Evolutionary conservation across 768 basidiomycete species (phyloP), one percentile per base, ranked within the genome.

Genomic region (Strobilomyces confusus): DNA sequence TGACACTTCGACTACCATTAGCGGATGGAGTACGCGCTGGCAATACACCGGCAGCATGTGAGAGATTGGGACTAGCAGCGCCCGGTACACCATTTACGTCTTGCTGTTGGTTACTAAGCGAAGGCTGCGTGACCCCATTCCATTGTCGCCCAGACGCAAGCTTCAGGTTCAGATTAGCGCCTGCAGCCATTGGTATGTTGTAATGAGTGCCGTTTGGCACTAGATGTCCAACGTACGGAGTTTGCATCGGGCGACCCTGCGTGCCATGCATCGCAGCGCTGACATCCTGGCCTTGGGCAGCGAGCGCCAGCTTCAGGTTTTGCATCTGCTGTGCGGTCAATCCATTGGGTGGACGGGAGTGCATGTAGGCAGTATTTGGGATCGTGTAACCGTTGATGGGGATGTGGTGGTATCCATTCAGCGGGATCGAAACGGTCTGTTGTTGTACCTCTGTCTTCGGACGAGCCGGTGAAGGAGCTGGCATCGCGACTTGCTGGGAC

Each of bases 321-420:
- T 84, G 82, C 65, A 86, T 71, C 60, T 86, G 83, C 55, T 86
- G 85, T 19, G 72, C 54, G 32, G 74, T 80, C 43, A 86, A 64
- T 2, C 72, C 71, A 41, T 71, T 73, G 5, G 69, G 69, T 43
- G 72, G 75, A 47, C 70, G 72, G 44, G 56, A 61, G 41, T 61
- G 72, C 69, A 68, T 68, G 61, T 62, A 69, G 48, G 66, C 63
- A 7, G 69, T 59, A 45, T 69, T 74, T 11, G 71, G 51, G 44
- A 75, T 63, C 63, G 67, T 59, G 48, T 67, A 72, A 8, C 71
- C 69, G 34, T 75, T 80, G 22, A 75, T 71, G 4, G 73, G 69
- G 13, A 81, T 63, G 49, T 83, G 79, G 49, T 83, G 79, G 60
- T 79, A 87, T 37, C 73, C 63, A 65, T 83, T 70, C 14, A 70